Conservation (phyloP, 345 rosid species). For the Eucalyptus polybractea region DNA sequence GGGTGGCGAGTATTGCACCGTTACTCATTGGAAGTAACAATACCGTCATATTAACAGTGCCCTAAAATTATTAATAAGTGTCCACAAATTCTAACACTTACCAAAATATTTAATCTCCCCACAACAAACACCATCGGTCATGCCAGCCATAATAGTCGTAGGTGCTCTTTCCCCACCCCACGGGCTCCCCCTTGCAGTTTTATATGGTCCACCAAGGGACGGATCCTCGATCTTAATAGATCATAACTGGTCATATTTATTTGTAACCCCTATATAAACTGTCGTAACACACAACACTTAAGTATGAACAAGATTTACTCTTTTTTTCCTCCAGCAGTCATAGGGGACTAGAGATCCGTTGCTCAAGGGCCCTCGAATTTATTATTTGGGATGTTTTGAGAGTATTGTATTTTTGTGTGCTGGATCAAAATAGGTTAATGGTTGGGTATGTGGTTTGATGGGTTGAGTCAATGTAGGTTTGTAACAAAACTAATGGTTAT, state of each 20-base stretch:
- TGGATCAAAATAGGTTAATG: neutral
- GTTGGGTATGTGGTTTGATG: neutral
- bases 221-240: neutral
- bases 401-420: neutral
- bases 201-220: neutral
- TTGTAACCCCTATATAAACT: neutral
- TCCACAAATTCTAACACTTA: too few species aligned
- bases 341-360: neutral
- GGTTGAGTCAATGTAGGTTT: neutral
- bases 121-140: too few species aligned
- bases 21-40: too few species aligned
- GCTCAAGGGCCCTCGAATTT: neutral
- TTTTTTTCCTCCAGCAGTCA: neutral
- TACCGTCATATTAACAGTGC: too few species aligned
- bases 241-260: neutral
- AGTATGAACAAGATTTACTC: neutral
- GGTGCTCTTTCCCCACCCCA: too few species aligned
- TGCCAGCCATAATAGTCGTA: too few species aligned
- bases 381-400: neutral
- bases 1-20: too few species aligned
- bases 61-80: too few species aligned
- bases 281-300: neutral
- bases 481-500: too few species aligned
- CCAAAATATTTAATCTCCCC: too few species aligned
- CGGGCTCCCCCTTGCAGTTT: too few species aligned